A percentile compares a stretch with the other conserved stretches of the same genome.
Conservation (phyloP, 2,329 filamentous ascomycete species). For the Ophiosphaerella narmari region DNA sequence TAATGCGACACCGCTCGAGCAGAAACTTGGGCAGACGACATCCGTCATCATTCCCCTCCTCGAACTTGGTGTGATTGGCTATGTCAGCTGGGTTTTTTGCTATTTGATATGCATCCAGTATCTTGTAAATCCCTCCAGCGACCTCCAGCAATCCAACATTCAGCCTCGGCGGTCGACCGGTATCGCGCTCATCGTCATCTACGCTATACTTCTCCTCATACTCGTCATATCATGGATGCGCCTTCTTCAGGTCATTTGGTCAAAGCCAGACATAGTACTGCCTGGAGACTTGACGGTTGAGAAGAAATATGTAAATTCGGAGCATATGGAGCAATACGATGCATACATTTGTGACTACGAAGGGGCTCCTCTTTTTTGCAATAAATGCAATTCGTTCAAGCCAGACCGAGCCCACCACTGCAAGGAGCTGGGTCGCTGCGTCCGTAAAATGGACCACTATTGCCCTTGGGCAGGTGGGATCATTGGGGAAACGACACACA, state of each 20-base stretch:
- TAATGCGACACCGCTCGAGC: conserved; percentile 26
- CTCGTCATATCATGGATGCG: conserved; percentile 72
- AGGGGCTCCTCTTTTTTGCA: conserved; percentile 83
- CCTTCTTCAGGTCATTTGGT: conserved; percentile 68
- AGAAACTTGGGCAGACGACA: conserved; percentile 59
- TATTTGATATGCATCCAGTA: conserved; percentile 68
- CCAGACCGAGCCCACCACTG: conserved; percentile 87
- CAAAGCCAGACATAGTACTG: conserved; percentile 75
- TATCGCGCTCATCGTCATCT: conserved; percentile 71
- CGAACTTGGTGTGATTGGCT: conserved; percentile 68
- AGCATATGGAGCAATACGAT: conserved; percentile 75
- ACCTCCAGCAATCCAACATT: conserved; percentile 25
- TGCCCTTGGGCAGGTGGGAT: conserved; percentile 97
- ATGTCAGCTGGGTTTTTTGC: conserved; percentile 73
- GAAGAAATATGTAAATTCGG: conserved; percentile 31
- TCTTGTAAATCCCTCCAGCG: conserved; percentile 59
- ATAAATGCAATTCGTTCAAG: conserved; percentile 83
- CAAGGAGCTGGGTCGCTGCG: conserved; percentile 78
- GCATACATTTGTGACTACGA: conserved; percentile 83
- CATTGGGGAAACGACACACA: conserved; percentile 82
- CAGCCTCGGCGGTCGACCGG: conserved; percentile 60
- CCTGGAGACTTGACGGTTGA: conserved; percentile 52
- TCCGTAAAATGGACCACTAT: conserved; percentile 91
- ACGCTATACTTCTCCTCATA: conserved; percentile 72
- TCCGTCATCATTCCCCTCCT: conserved; percentile 72